Base-by-base conservation (phyloP, 2,329 filamentous ascomycete species). In the Fusarium sp. region DNA sequence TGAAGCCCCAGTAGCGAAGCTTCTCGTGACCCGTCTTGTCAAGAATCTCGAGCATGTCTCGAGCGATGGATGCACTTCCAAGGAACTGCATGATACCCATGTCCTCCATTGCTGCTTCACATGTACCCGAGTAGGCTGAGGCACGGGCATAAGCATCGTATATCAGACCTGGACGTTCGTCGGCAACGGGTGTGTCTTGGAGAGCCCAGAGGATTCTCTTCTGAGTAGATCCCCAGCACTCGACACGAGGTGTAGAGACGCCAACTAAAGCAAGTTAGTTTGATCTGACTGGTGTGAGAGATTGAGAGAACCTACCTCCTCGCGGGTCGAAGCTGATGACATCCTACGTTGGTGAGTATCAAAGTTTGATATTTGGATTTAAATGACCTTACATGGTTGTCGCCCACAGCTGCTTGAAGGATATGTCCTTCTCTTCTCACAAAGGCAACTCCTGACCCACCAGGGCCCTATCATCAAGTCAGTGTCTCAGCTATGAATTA, bases 1-100 rank as follows among this genome's bases (percentile, higher is more conserved):
- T 86, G 58, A 86, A 83, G 1, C 85, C 85, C 84, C 84, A 87
- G 71, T 85, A 87, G 44, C 77, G 79, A 8, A 85, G 75, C 74
- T 79, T 81, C 6, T 77, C 72, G 52, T 81, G 69, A 3, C 81
- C 82, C 7, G 78, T 77, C 67, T 80, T 76, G 32, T 80, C 57
- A 17, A 83, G 71, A 13, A 85, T 81, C 67, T 82, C 83, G 0
- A 85, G 77, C 80, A 85, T 79, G 62, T 85, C 83, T 19, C 83
- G 75, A 0, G 82, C 83, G 37, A 81, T 78, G 5, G 80, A 83
- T 2, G 79, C 76, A 7, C 82, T 84, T 62, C 82, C 78, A 11
- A 81, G 74, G 62, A 84, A 80, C 6, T 62, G 61, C 40, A 84
- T 70, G 22, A 85, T 74, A 5, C 75, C 75, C 0, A 78, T 79